Conservation (phyloP, 2,329 filamentous ascomycete genomes). For the Volutella citrinella region DNA sequence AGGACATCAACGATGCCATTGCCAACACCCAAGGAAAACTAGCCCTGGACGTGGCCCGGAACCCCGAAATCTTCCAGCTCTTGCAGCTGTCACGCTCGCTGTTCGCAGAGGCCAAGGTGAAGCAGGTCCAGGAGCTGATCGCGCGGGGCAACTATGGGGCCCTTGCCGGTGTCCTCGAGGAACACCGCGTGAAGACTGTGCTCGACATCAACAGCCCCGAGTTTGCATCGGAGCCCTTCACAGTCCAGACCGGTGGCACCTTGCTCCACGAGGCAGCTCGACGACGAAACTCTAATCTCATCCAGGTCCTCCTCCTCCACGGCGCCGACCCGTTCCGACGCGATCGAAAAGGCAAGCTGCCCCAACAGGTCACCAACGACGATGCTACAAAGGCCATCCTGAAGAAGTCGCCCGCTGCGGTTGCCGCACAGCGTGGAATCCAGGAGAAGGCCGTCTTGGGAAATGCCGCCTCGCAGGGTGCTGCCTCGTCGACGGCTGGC, state of each 20-base stretch:
- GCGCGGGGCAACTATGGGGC: constrained; percentile 69
- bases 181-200: constrained; percentile 79
- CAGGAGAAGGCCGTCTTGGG: constrained; percentile 96
- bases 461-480: constrained; percentile 58
- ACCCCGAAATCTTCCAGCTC: constrained; percentile 92
- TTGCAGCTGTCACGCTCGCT: constrained; percentile 86
- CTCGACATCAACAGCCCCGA: constrained; percentile 92
- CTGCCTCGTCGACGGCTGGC: constrained; percentile 49
- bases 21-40: constrained; percentile 81
- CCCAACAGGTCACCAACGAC: constrained; percentile 95
- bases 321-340: constrained; percentile 94
- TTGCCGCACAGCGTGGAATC: constrained; percentile 89
- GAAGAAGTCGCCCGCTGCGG: constrained; percentile 91
- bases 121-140: constrained; percentile 79
- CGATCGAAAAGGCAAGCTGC: constrained; percentile 91
- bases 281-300: constrained; percentile 80
- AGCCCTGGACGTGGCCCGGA: constrained; percentile 84
- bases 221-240: constrained; percentile 75
- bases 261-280: constrained; percentile 90
- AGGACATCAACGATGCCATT: constrained; percentile 82
- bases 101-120: constrained; percentile 83
- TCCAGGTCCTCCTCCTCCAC: constrained; percentile 86
- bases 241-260: constrained; percentile 81
- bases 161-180: constrained; percentile 77
- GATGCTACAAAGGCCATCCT: constrained; percentile 84